phyloP scores from a whole-genome alignment of 2,329 filamentous ascomycete genomes.

The Xylaria sp. region DNA sequence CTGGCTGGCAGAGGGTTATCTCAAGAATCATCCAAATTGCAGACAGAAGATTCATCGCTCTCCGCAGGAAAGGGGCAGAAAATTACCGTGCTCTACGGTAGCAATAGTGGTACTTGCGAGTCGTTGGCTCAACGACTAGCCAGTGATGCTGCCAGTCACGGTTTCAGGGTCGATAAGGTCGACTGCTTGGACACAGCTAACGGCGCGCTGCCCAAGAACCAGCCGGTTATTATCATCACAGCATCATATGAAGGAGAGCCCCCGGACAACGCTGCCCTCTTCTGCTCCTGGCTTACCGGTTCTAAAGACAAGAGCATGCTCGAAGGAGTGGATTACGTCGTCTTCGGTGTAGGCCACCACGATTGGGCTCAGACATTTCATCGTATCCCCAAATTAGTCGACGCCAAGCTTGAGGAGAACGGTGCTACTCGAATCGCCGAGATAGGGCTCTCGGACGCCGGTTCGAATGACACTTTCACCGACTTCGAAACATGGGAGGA shows the following conservation, averaged over 20 bases:
- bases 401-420: conserved; percentile 57
- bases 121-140: conserved; percentile 72
- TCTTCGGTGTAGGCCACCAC: conserved; percentile 73
- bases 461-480: conserved; percentile 65
- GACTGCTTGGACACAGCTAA: conserved; percentile 71
- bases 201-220: conserved; percentile 67
- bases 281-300: conserved; percentile 73
- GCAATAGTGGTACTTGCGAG: conserved; percentile 80
- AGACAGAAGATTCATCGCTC: conserved; percentile 25
- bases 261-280: conserved; percentile 76
- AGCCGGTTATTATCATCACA: conserved; percentile 74
- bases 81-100: conserved; percentile 77
- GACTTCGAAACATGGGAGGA: conserved; percentile 71
- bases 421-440: conserved; percentile 61
- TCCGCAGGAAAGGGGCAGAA: conserved; percentile 51
- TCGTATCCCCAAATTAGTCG: conserved; percentile 64
- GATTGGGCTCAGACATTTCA: conserved; percentile 66
- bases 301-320: conserved; percentile 61
- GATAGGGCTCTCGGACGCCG: conserved; percentile 63
- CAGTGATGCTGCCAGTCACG: conserved; percentile 66
- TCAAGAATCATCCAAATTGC: conserved; percentile 30
- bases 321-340: conserved; percentile 69
- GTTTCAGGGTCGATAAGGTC: conserved; percentile 66
- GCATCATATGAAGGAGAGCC: conserved; percentile 80
- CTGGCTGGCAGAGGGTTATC: conserved; percentile 51